Percentiles rank a stretch among this genome's conserved stretches.
These are phyloP conservation scores for Suhomyces coccinellae DNA, from an alignment of 1,139 yeast species.

Conservation along the genomic window DNA sequence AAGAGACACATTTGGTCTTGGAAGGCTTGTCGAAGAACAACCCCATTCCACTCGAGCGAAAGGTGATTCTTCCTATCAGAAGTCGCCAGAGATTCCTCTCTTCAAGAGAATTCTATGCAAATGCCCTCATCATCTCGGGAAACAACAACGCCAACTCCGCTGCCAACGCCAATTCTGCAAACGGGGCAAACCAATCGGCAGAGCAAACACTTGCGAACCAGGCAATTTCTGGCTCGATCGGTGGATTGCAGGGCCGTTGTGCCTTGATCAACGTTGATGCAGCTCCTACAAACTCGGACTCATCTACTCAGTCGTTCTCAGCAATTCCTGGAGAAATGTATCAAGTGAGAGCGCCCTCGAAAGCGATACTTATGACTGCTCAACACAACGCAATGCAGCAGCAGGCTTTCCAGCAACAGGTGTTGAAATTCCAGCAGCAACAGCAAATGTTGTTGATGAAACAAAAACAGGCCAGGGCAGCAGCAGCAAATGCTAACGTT, in stretches of 20 bases:
- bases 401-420: slow-evolving; percentile 52
- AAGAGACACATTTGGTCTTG: slow-evolving; percentile 89
- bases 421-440: slow-evolving; percentile 46
- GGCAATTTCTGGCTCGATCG: slow-evolving; percentile 57
- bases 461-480: slow-evolving; percentile 32
- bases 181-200: slow-evolving; percentile 15
- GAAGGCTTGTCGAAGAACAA: slow-evolving; percentile 84
- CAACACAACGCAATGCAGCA: slow-evolving; percentile 48
- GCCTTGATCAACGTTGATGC: slow-evolving; percentile 68
- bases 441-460: slow-evolving; percentile 32
- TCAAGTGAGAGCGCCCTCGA: slow-evolving; percentile 66
- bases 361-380: slow-evolving; percentile 45
- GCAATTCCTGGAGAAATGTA: slow-evolving; percentile 53
- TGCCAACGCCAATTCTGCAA: slow-evolving; percentile 18
- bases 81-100: slow-evolving; percentile 71
- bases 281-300: slow-evolving; percentile 24
- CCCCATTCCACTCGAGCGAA: slow-evolving; percentile 81
- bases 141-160: slow-evolving; percentile 23
- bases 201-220: slow-evolving; percentile 51
- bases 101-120: slow-evolving; percentile 81
- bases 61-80: slow-evolving; percentile 68
- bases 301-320: slow-evolving; percentile 51
- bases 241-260: slow-evolving; percentile 74
- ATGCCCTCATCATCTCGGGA: slow-evolving; percentile 48
- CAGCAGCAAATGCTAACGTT: slow-evolving; percentile 30